Base-by-base conservation (phyloP, 2,329 filamentous ascomycete genomes). In the Pseudogymnoascus verrucosus region DNA sequence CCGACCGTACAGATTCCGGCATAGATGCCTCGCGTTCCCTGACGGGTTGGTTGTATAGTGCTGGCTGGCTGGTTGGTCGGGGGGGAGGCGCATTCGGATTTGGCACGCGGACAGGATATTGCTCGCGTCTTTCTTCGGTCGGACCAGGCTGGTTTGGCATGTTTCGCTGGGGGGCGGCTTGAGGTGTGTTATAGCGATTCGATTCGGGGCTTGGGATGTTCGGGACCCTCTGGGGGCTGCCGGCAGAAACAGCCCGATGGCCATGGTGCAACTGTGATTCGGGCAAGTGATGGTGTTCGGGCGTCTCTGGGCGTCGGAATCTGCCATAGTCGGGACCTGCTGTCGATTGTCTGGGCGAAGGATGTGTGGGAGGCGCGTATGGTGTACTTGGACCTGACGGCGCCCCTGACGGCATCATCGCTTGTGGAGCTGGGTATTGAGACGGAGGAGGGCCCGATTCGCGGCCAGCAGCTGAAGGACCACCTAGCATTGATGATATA, bases 401-500 rank as follows among this genome's bases (percentile, higher is more conserved):
- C 42, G 72, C 67, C 26, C 70, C 72, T 36, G 73, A 70, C 44
- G 74, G 66, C 63, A 68, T 63, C 23, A 68, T 71, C 3, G 67
- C 68, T 21, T 76, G 72, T 42, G 77, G 75, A 62, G 80, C 80
- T 65, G 78, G 78, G 68, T 80, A 78, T 64, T 83, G 78, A 60
- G 79, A 75, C 62, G 74, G 74, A 61, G 75, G 73, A 67, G 72
- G 74, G 70, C 73, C 75, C 71, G 78, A 78, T 74, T 80, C 79
- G 72, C 75, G 74, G 42, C 75, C 69, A 63, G 76, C 76, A 60
- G 80, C 75, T 57, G 79, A 70, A 68, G 82, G 80, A 11, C 78
- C 79, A 65, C 86, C 87, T 65, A 90, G 81, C 75, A 90, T 84
- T 51, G 87, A 87, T n/a, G 86, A 88, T 74, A 90, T 89, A 57